phyloP scores from a whole-genome alignment of 768 basidiomycete species.

The Termitomyces eurrhizus region DNA sequence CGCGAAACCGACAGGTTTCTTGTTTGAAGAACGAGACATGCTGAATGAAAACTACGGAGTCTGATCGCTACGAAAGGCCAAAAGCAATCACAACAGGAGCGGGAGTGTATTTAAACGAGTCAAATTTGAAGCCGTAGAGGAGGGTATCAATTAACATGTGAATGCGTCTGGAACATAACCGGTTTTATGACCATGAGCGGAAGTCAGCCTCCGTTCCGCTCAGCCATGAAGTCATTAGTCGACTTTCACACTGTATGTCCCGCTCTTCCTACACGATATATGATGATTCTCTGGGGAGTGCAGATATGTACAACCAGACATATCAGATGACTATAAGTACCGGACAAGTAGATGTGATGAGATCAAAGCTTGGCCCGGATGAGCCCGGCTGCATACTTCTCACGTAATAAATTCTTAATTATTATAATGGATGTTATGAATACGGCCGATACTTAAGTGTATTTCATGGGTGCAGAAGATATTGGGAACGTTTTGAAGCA shows the following conservation, averaged over 20 bases:
- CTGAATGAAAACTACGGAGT: neutral
- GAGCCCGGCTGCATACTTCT: neutral
- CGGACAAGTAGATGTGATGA: neutral
- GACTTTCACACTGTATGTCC: slow-evolving; percentile 16
- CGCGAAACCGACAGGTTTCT: slow-evolving; percentile 79
- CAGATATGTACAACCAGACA: neutral
- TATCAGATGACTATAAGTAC: neutral
- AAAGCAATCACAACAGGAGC: slow-evolving; percentile 7
- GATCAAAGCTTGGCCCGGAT: neutral
- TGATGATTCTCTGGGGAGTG: neutral
- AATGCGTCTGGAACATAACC: slow-evolving; percentile 22
- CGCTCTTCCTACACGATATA: slow-evolving; percentile 12
- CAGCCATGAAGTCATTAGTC: neutral
- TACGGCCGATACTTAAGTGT: too few relatives aligned
- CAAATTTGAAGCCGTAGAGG: slow-evolving; percentile 7
- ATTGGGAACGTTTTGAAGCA: too few relatives aligned
- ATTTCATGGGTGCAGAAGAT: too few relatives aligned
- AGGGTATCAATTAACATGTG: slow-evolving; percentile 18
- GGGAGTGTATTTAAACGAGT: slow-evolving; percentile 5
- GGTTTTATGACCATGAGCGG: slow-evolving; percentile 8
- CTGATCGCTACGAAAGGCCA: slow-evolving; percentile 5
- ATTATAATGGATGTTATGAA: too few relatives aligned
- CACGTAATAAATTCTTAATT: too few relatives aligned
- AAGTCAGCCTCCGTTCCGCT: slow-evolving; percentile 11
- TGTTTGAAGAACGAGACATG: slow-evolving; percentile 57